Conservation (phyloP, 2,329 filamentous ascomycete species). For the Botrytis galanthina region DNA sequence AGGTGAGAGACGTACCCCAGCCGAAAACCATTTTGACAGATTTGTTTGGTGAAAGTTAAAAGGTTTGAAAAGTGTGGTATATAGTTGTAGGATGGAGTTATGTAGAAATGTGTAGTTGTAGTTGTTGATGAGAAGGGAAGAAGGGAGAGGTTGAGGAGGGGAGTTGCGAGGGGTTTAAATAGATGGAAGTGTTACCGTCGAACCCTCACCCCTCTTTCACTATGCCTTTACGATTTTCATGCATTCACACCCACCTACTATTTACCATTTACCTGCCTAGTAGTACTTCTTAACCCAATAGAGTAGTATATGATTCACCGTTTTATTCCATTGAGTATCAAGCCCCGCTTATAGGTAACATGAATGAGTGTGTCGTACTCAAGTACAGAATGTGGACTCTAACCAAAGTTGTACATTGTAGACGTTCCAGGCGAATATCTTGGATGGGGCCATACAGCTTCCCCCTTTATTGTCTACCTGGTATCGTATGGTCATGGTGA, state of each 20-base stretch:
- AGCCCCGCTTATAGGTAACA: neutral
- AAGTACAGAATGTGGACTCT: neutral
- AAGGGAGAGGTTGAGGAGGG: neutral
- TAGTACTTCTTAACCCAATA: neutral
- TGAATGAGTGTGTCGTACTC: neutral
- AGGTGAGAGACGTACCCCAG: constrained; percentile 28
- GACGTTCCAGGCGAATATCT: neutral
- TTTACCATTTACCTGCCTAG: too few species aligned
- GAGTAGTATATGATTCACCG: neutral
- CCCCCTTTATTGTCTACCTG: neutral
- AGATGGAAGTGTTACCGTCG: neutral
- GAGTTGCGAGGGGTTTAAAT: constrained; percentile 21
- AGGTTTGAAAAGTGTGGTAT: neutral
- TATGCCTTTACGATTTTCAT: neutral
- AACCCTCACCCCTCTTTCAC: neutral
- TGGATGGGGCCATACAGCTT: neutral
- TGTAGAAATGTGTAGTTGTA: neutral
- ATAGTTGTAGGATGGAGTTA: constrained; percentile 8
- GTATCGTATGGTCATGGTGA: neutral
- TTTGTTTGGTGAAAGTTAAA: constrained; percentile 19
- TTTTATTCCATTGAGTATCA: neutral
- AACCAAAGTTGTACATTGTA: neutral
- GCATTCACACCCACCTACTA: neutral
- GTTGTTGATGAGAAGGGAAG: neutral
- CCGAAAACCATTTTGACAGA: constrained; percentile 35